These are phyloP conservation scores for Triticum aestivum DNA, from an alignment of 176 grass and related monocot genomes.

Conservation along the genomic window IWGSC_CS_RefSeq_v2.1 NC_057796.1:128048197-128048696, in stretches of 20 bases:
- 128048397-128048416: background rate
- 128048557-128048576: background rate
- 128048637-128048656: too few species aligned
- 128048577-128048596: too few species aligned
- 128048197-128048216: background rate
- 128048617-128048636: too few species aligned
- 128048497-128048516: background rate
- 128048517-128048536: background rate
- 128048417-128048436: background rate
- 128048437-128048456: background rate
- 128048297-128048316: background rate
- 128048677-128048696: too few species aligned
- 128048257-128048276: constrained; percentile 13
- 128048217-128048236: background rate
- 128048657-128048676: too few species aligned
- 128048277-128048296: background rate
- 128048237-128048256: constrained; percentile 34
- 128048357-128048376: background rate
- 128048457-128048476: background rate
- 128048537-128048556: background rate
- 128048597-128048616: too few species aligned
- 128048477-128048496: background rate
- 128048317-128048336: background rate
- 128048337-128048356: background rate
- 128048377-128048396: too few species aligned